Evolutionary conservation across 176 grass and related monocot species (phyloP), one percentile per base, ranked within the genome.

Genomic region (Avena insularis): DNA sequence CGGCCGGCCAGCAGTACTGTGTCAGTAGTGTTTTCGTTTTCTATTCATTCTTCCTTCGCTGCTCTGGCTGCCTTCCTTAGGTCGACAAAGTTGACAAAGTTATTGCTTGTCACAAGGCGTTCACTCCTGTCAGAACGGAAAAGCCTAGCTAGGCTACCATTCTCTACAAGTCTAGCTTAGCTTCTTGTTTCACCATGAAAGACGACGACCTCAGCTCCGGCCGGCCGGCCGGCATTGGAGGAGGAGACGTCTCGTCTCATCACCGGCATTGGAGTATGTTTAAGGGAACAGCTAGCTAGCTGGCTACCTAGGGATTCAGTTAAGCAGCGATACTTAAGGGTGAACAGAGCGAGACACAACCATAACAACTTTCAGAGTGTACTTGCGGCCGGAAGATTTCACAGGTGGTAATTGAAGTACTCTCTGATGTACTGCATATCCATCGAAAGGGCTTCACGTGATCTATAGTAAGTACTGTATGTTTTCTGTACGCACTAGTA

Each of bases 31-130:
- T 43, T 43, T 43, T 43, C 6, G 40, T 85, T 48, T 75, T 9
- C n/a, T 61, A 6, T 74, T 66, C 47, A 49, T 84, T 69, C 85
- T 50, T 77, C 33, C 38, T 29, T 67, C 64, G 7, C 7, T 27
- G 40, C 40, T 43, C 40, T 43, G 40, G 40, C 5, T 43, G 0
- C 40, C 40, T 43, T 43, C 40, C 40, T 7, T 43, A 6, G 40
- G 6, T 43, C 77, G 77, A 85, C 82, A 85, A 87, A 90, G 88
- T 90, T 78, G 79, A 90, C 83, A 82, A 86, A 80, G 85, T 91
- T 84, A 76, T 80, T 84, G 61, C 46, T 0, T 78, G 82, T 91
- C 85, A 84, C 76, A 7, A 29, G 16, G 27, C 54, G 25, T 86
- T 74, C 63, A 16, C 59, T 25, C 77, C 62, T 45, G 71, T 59